A percentile compares a stretch with the other conserved stretches of the same genome.
These are phyloP conservation scores for Primulina eburnea DNA, from an alignment of 257 asterid species.

Conservation along the genomic window DNA sequence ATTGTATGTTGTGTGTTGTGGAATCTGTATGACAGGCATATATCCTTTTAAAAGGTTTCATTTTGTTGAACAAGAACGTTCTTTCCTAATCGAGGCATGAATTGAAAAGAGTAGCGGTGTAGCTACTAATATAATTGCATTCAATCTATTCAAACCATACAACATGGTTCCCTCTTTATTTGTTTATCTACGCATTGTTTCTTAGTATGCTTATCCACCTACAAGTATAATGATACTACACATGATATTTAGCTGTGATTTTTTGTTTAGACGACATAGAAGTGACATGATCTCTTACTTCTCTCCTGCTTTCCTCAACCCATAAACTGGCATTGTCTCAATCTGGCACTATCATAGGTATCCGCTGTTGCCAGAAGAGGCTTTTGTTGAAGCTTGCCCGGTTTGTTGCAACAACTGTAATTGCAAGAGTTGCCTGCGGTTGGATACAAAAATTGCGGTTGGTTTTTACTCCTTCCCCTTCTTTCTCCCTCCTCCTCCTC, in stretches of 20 bases:
- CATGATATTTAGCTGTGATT: background rate
- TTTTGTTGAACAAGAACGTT: background rate
- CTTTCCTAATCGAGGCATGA: background rate
- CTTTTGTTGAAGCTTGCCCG: slow-evolving; percentile 50
- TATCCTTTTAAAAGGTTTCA: background rate
- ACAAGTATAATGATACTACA: background rate
- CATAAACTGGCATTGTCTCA: background rate
- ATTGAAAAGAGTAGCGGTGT: background rate
- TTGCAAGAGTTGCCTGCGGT: slow-evolving; percentile 58
- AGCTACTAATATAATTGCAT: background rate
- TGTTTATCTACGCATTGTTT: background rate
- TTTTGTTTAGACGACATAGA: background rate
- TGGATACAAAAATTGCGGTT: slow-evolving; percentile 38
- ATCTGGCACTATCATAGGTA: slow-evolving; percentile 35
- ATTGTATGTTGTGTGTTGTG: background rate
- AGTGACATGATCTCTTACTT: background rate
- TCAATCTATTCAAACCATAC: background rate
- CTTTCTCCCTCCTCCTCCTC: background rate
- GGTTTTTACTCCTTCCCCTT: slow-evolving; percentile 3
- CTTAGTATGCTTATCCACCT: background rate
- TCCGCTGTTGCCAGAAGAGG: slow-evolving; percentile 47
- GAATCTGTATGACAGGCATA: background rate
- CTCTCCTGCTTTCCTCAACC: background rate
- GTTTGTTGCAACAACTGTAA: slow-evolving; percentile 55
- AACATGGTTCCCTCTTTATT: background rate